Evolutionary conservation across 2,329 filamentous ascomycete genomes (phyloP).

Genomic region (Helotiales sp.): DNA sequence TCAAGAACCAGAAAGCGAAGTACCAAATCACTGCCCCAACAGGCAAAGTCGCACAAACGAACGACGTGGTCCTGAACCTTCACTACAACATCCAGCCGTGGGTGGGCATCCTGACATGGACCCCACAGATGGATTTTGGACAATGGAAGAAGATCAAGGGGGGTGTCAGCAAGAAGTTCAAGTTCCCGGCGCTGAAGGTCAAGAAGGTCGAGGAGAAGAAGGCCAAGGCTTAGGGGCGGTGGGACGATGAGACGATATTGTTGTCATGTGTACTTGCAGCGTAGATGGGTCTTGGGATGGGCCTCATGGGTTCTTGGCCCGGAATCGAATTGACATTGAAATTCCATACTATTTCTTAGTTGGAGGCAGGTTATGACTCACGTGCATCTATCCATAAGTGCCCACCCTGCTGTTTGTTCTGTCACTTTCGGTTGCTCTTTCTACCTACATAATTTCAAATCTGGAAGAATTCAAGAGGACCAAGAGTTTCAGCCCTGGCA

Average conservation of each 20-base stretch:
- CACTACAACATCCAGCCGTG: slow-evolving; percentile 98
- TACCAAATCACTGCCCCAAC: slow-evolving; percentile 95
- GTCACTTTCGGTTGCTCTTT: too few species aligned
- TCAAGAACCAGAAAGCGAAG: slow-evolving; percentile 88
- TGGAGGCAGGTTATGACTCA: background rate
- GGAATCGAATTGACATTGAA: background rate
- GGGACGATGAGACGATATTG: background rate
- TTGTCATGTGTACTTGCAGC: background rate
- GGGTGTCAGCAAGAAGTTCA: slow-evolving; percentile 68
- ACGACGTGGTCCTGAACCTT: slow-evolving; percentile 77
- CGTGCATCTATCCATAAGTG: background rate
- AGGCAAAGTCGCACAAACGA: slow-evolving; percentile 74
- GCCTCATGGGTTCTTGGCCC: background rate
- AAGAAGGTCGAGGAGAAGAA: slow-evolving; percentile 47
- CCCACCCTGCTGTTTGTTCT: too few species aligned
- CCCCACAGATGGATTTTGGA: slow-evolving; percentile 57
- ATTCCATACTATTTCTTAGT: background rate
- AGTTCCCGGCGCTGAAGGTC: slow-evolving; percentile 68
- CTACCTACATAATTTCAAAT: too few species aligned
- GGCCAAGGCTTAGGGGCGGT: background rate
- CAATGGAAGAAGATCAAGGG: slow-evolving; percentile 69
- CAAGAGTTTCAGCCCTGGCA: too few species aligned
- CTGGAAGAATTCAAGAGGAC: too few species aligned
- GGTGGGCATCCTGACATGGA: slow-evolving; percentile 90
- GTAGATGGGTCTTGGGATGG: background rate